Evolutionary conservation across 345 rosid genomes (phyloP), one percentile per base, ranked within the genome.

Genomic region (Physaria fendleri): DNA sequence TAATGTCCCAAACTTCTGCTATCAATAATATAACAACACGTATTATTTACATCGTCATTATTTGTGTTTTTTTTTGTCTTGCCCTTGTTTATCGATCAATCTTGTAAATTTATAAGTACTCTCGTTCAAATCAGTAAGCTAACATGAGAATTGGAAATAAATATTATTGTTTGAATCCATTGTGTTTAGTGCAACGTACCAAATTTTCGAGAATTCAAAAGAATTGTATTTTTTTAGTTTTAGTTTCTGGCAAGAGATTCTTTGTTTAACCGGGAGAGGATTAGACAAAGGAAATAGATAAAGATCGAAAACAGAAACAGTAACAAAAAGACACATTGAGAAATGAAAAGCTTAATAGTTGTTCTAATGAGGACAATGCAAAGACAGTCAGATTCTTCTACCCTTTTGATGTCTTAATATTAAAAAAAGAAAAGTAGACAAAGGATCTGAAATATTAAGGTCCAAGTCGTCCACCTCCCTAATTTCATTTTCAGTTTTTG

Each of bases 401-500:
- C 42, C 32, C 64, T 37, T 65, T 41, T 42, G 33, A 3, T 33
- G 43, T 64, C 18, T 41, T 2, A 33, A 42, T 23, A 7, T 24
- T n/a, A 12, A 44, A 13, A 12, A 56, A 20, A n/a, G 5, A 44
- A 28, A 20, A 28, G 32, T 2, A 28, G 15, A 47, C 6, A 10
- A 5, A 23, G 23, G 4, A 46, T 46, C 34, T 29, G 23, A 46
- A 56, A 27, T 37, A 25, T 56, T 18, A 40, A 28, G 71, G 64
- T 66, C 54, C 57, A 65, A 46, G 41, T 37, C 64, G 41, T 37
- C 64, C 58, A 57, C 35, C 34, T 29, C 14, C 35, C 27, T 3
- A 16, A 66, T 56, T 47, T 56, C n/a, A 66, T 66, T 39, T 57
- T 57, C 51, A 66, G 43, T 40, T 47, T 39, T 30, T 48, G 71